Base-by-base conservation (phyloP, 2,329 filamentous ascomycete species). In the Sclerotiophoma versabilis region DNA sequence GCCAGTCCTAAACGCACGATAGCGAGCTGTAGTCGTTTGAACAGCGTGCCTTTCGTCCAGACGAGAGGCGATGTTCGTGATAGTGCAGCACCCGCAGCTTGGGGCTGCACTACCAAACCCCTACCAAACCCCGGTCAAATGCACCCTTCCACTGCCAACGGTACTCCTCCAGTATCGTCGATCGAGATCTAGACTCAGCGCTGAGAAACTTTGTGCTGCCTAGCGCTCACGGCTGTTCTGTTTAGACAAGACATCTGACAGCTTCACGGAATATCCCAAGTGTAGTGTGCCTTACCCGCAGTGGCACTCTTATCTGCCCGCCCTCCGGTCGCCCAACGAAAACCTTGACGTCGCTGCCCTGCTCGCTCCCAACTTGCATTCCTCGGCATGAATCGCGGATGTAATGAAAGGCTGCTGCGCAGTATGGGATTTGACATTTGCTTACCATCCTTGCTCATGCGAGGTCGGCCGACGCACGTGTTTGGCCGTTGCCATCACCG, bases 261-360 rank as follows among this genome's bases (percentile, higher is more conserved):
- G 51, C 45, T 29, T 48, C 43, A 57, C 57, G 42, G 44, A 37
- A n/a, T 46, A 25, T 48, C 29, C 26, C 48, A 49, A 39, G 34
- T 37, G 32, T 43, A 57, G 32, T 47, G 51, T 52, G 55, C 32
- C 55, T 57, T 59, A 54, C 42, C 50, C 38, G 50, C 56, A 53
- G 36, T 50, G 34, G 47, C 36, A 54, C 54, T 47, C 47, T 53
- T 53, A 59, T 55, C 47, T 48, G 44, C 26, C 45, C 45, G 41
- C 34, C 39, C 34, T 44, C 29, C 33, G 41, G n/a, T 15, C 22
- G 25, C 12, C 25, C 34, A 42, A 12, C 45, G 14, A 17, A 6
- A 32, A 23, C 2, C 20, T 39, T 23, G 33, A 26, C 27, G 20
- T 27, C 23, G 19, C 23, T 38, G 38, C 39, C 45, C 14, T 41